These are phyloP conservation scores for Elongisporangium undulatum DNA, from an alignment of 352 stramenopile genomes.

Conservation along the genomic window DNA sequence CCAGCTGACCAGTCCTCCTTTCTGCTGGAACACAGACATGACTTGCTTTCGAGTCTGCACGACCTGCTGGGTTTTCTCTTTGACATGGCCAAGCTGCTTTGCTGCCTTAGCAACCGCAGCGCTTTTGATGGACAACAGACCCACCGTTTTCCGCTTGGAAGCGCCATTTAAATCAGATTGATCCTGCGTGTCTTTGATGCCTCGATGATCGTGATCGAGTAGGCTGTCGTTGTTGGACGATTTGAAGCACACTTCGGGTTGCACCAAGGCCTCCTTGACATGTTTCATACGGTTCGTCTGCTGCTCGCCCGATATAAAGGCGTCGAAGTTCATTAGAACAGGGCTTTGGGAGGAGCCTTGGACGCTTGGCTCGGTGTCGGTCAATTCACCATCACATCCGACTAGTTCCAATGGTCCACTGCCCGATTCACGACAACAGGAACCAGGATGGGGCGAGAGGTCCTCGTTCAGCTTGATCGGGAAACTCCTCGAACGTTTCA, in stretches of 20 bases:
- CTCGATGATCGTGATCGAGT: neutral
- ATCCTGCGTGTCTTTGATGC: neutral
- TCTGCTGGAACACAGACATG: constrained; percentile 52
- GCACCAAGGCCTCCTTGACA: neutral
- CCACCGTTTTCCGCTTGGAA: neutral
- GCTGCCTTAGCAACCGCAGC: constrained; percentile 5
- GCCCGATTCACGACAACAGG: neutral
- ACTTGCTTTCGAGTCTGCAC: constrained; percentile 34
- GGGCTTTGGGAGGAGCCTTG: neutral
- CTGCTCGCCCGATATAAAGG: constrained; percentile 7
- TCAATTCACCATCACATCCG: neutral
- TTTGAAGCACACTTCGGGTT: constrained; percentile 3
- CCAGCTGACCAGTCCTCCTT: constrained; percentile 59
- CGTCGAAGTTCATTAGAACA: constrained; percentile 13
- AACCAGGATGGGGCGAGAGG: neutral
- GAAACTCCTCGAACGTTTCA: neutral
- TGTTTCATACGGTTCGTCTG: neutral
- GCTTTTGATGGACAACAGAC: constrained; percentile 4
- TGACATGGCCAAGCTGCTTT: constrained; percentile 19
- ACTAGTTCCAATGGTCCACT: neutral
- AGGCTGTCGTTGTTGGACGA: neutral
- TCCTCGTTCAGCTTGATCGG: neutral
- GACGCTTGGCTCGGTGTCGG: neutral
- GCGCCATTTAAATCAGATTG: neutral
- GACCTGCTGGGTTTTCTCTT: constrained; percentile 31